A percentile compares a stretch with the other conserved stretches of the same genome.
Conservation (phyloP, 106 monocot species). For the Agapanthus africanus region DNA sequence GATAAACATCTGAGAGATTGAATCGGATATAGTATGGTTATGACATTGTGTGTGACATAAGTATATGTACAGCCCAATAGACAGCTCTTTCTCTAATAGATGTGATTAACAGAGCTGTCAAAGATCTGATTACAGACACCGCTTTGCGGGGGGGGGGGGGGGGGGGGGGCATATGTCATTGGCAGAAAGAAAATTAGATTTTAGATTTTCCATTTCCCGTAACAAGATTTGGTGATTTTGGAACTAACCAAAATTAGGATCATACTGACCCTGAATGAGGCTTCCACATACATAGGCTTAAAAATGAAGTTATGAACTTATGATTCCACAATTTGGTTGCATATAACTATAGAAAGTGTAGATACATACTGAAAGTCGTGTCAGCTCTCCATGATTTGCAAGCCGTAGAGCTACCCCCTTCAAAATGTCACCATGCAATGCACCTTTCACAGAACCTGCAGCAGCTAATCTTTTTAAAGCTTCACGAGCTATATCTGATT, state of each 20-base stretch:
- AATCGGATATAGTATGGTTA: neutral
- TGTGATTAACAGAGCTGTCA: neutral
- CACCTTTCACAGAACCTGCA: conserved; percentile 93
- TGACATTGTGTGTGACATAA: neutral
- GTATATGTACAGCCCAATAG: neutral
- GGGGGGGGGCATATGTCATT: neutral
- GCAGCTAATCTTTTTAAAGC: conserved; percentile 89
- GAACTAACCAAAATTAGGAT: neutral
- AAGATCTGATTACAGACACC: neutral
- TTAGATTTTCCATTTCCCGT: neutral
- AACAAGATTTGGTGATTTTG: neutral
- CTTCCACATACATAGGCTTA: neutral
- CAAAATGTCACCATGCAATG: conserved; percentile 70
- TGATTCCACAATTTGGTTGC: neutral
- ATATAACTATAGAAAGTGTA: conserved; percentile 5
- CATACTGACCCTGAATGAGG: neutral
- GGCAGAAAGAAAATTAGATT: neutral
- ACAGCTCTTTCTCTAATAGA: too few species aligned
- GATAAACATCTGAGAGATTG: neutral
- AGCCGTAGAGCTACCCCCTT: conserved; percentile 86
- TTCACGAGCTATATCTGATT: conserved; percentile 89
- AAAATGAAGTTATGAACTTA: neutral
- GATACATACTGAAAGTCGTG: conserved; percentile 79
- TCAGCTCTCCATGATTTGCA: conserved; percentile 96
- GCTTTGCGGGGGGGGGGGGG: neutral